Percentiles rank a stretch among this genome's conserved stretches.
Evolutionary conservation across 768 basidiomycete genomes (phyloP).

Genomic region (Butyriboletus loyo): DNA sequence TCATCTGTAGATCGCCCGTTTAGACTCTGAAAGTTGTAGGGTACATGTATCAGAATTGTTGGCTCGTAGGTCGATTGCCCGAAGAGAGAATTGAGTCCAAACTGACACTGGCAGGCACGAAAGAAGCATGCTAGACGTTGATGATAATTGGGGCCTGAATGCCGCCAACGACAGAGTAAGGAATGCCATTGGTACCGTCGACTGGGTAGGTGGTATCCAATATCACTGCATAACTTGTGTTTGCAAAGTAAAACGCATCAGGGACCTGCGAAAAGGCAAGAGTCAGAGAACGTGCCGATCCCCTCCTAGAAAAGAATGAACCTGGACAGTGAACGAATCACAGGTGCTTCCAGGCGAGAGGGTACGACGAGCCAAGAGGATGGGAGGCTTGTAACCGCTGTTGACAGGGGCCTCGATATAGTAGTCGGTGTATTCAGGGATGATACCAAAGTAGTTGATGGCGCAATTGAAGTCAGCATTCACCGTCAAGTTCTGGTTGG

Average conservation of each 20-base stretch:
- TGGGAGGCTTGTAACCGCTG: slow-evolving; percentile 30
- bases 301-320: neutral
- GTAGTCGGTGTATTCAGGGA: slow-evolving; percentile 29
- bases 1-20: neutral
- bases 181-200: slow-evolving; percentile 18
- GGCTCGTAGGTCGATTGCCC: no score
- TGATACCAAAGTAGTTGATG: slow-evolving; percentile 12
- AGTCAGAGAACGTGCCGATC: neutral
- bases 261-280: slow-evolving; percentile 18
- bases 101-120: neutral
- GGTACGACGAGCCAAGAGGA: slow-evolving; percentile 26
- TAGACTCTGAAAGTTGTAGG: neutral
- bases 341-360: slow-evolving; percentile 5
- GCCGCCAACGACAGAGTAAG: slow-evolving; percentile 24
- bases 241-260: slow-evolving; percentile 19
- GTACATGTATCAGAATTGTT: neutral
- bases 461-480: slow-evolving; percentile 27
- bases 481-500: slow-evolving; percentile 20
- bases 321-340: slow-evolving; percentile 17
- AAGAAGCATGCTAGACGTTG: slow-evolving; percentile 5
- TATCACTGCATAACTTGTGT: slow-evolving; percentile 21
- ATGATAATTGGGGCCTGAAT: slow-evolving; percentile 15
- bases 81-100: neutral
- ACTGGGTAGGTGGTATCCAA: slow-evolving; percentile 24
- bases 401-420: slow-evolving; percentile 33